These are phyloP conservation scores for Blastomyces percursus DNA, from an alignment of 2,329 filamentous ascomycete genomes.

Conservation along the genomic window DNA sequence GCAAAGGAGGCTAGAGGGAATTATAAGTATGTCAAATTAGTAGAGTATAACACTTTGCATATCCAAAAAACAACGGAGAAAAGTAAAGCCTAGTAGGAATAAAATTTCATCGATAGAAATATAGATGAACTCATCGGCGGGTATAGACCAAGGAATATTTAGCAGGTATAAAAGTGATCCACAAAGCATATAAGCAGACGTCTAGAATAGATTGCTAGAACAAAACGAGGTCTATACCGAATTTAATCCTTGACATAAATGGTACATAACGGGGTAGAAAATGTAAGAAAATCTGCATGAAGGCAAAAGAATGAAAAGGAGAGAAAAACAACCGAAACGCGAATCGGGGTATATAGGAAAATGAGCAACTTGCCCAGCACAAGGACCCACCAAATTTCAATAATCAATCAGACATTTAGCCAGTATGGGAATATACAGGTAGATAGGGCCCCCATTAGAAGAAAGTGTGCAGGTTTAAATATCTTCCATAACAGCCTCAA, in stretches of 20 bases:
- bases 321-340: background rate
- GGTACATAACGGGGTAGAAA: too few relatives aligned
- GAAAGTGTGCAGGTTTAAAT: constrained; percentile 16
- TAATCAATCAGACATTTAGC: background rate
- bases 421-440: background rate
- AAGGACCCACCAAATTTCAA: background rate
- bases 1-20: background rate
- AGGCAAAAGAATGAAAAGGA: background rate
- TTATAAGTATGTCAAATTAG: background rate
- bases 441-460: background rate
- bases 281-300: too few relatives aligned
- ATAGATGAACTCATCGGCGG: background rate
- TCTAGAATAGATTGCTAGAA: background rate
- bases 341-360: background rate
- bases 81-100: background rate
- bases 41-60: too few relatives aligned
- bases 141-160: background rate
- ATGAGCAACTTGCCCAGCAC: background rate
- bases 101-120: background rate
- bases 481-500: constrained; percentile 36
- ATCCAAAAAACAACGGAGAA: background rate
- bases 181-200: background rate
- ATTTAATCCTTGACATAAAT: too few relatives aligned
- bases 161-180: background rate
- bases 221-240: background rate